Base-by-base conservation (phyloP, 2,329 filamentous ascomycete species). In the Ceratocystiopsis sp. region DNA sequence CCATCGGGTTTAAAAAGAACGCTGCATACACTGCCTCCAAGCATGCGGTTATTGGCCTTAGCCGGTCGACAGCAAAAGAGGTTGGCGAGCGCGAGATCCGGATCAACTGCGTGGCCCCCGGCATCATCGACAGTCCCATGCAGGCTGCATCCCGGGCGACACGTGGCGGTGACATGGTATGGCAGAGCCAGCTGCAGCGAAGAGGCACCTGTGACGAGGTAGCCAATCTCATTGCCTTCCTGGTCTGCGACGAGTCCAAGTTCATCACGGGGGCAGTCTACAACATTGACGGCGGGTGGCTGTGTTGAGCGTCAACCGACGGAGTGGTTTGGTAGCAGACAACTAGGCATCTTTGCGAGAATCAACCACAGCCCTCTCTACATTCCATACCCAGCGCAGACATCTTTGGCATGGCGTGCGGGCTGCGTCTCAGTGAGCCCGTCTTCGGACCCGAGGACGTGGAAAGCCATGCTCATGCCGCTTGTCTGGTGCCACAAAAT, bases 111-210 rank as follows among this genome's bases (percentile, higher is more conserved):
- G 48, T 57, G 21, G 51, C 50, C 1, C 55, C 55, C 0, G 55
- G 55, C 18, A 53, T 65, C 47, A 72, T 61, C 50, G 59, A 60
- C 11, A 66, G 57, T 6, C 69, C 73, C 35, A 59, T 72, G 58
- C 41, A 42, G 17, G 35, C 35, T 14, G 40, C 40, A n/a, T 45
- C 40, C 2, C 35, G 33, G 14, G 36, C 40, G 32, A 39, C 43
- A 16, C 37, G 43, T 17, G 39, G 40, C n/a, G 32, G 39, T 25
- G 39, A 41, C 13, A 34, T 40, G 36, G 32, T 33, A 16, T 41
- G 38, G 43, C 39, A 45, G 9, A 43, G 41, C 45, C 41, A 42
- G 16, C 38, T 42, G 25, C 35, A 42, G 35, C 41, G 41, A 29
- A 12, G 36, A 33, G 41, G 41, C 35, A 42, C 41, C 16, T 42